Evolutionary conservation across 2,329 filamentous ascomycete genomes (phyloP).

Genomic region (Fusarium sp.): DNA sequence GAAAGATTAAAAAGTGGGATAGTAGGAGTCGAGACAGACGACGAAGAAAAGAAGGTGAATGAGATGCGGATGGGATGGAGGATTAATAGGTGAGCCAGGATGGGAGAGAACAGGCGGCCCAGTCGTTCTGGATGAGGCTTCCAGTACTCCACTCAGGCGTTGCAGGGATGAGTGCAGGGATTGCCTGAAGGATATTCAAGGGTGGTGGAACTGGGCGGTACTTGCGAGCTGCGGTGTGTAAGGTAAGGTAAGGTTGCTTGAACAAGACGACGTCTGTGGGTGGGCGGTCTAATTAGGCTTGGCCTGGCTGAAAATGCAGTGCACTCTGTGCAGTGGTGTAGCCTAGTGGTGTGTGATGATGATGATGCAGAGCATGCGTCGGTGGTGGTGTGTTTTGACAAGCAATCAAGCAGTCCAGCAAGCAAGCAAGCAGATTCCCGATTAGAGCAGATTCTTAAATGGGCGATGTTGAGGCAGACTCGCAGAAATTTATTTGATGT

Average conservation of each 20-base stretch:
- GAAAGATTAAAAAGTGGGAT: slow-evolving; percentile 41
- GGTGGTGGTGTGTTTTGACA: slow-evolving; percentile 38
- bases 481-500: neutral
- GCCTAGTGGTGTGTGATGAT: slow-evolving; percentile 33
- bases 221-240: slow-evolving; percentile 38
- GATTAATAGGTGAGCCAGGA: slow-evolving; percentile 49
- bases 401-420: neutral
- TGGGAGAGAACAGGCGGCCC: slow-evolving; percentile 42
- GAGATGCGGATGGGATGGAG: slow-evolving; percentile 44
- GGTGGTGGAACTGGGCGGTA: slow-evolving; percentile 37
- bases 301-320: slow-evolving; percentile 36
- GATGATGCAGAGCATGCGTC: slow-evolving; percentile 37
- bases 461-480: slow-evolving; percentile 3
- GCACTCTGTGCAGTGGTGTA: neutral
- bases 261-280: slow-evolving; percentile 33
- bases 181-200: slow-evolving; percentile 34
- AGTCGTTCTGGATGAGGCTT: slow-evolving; percentile 49
- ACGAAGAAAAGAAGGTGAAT: slow-evolving; percentile 38
- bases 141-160: slow-evolving; percentile 38
- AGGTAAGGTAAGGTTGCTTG: slow-evolving; percentile 17
- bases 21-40: slow-evolving; percentile 42
- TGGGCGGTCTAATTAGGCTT: slow-evolving; percentile 40
- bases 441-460: neutral
- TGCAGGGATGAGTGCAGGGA: slow-evolving; percentile 34
- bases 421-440: slow-evolving; percentile 3